Evolutionary conservation across 768 basidiomycete species (phyloP).

Genomic region (Lactifluus piperatus): DNA sequence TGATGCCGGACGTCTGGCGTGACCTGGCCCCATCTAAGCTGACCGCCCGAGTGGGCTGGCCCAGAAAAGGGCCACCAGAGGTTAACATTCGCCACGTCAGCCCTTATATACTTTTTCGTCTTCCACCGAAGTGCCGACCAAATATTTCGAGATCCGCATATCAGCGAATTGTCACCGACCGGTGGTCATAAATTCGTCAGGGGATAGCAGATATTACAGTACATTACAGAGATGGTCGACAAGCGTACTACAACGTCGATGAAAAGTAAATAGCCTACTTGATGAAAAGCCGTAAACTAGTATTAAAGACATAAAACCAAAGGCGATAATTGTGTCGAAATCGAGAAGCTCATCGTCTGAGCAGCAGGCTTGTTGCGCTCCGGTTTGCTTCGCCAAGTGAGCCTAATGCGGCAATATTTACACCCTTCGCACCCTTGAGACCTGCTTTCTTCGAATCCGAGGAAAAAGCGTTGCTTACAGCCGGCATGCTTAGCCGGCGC

Average conservation of each 20-base stretch:
- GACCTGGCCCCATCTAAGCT: not conserved
- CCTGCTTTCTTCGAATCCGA: constrained; percentile 43
- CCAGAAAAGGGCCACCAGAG: not conserved
- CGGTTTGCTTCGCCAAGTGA: constrained; percentile 11
- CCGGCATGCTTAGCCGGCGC: constrained; percentile 68
- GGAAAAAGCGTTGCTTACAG: constrained; percentile 45
- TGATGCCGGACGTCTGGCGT: not conserved
- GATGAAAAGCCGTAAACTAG: not conserved
- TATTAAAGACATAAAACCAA: not conserved
- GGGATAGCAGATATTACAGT: not conserved
- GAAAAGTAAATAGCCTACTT: not conserved
- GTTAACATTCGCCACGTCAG: not conserved
- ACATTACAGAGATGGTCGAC: not conserved
- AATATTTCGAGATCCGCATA: constrained; percentile 4
- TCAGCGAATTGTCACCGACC: not conserved
- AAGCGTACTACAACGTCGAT: not conserved
- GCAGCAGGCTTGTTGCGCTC: constrained; percentile 5
- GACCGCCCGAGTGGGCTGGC: constrained; percentile 7
- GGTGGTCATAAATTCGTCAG: not conserved
- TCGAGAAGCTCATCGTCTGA: not conserved
- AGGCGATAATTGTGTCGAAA: not conserved
- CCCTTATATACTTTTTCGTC: not conserved
- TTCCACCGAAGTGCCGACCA: constrained; percentile 1
- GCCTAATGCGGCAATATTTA: not conserved
- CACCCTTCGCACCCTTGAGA: not conserved